These are phyloP conservation scores for Tylopilus rubrobrunneus DNA, from an alignment of 768 basidiomycete species.

Conservation along the genomic window DNA sequence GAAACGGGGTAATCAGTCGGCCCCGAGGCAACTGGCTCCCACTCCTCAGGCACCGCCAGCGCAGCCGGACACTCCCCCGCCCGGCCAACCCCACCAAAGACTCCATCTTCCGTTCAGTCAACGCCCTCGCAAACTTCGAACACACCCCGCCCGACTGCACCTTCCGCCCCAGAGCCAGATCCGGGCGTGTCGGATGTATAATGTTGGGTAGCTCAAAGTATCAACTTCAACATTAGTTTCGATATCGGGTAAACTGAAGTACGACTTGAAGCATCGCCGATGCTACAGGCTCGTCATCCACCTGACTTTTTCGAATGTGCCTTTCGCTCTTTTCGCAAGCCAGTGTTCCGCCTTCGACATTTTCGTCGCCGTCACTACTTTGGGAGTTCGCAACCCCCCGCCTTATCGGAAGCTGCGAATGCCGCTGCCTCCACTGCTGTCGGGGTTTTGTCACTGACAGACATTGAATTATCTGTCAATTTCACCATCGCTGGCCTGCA, in stretches of 20 bases:
- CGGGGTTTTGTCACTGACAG: constrained; percentile 52
- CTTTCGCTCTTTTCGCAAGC: constrained; percentile 51
- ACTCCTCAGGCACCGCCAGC: constrained; percentile 1
- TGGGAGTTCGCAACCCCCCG: constrained; percentile 42
- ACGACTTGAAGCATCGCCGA: constrained; percentile 44
- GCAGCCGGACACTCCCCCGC: not conserved
- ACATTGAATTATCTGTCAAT: constrained; percentile 56
- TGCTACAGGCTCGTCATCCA: constrained; percentile 58
- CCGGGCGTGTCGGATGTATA: constrained; percentile 44
- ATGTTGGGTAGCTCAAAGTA: too few species aligned
- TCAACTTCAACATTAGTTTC: too few species aligned
- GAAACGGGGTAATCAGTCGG: not conserved
- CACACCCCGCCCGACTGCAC: not conserved
- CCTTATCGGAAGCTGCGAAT: constrained; percentile 51
- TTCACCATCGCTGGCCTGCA: constrained; percentile 60
- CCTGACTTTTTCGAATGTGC: constrained; percentile 54
- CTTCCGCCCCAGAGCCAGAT: constrained; percentile 34
- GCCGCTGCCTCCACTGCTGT: constrained; percentile 63
- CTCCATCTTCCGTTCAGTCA: not conserved
- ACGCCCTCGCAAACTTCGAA: not conserved
- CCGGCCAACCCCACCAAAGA: not conserved
- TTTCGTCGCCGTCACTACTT: constrained; percentile 61
- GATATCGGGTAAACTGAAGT: too few species aligned
- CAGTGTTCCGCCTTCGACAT: constrained; percentile 50
- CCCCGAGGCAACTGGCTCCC: not conserved